Percentiles rank a stretch among this genome's conserved stretches.
Conservation (phyloP, 352 stramenopile species). For the Pseudoperonospora humuli region DNA sequence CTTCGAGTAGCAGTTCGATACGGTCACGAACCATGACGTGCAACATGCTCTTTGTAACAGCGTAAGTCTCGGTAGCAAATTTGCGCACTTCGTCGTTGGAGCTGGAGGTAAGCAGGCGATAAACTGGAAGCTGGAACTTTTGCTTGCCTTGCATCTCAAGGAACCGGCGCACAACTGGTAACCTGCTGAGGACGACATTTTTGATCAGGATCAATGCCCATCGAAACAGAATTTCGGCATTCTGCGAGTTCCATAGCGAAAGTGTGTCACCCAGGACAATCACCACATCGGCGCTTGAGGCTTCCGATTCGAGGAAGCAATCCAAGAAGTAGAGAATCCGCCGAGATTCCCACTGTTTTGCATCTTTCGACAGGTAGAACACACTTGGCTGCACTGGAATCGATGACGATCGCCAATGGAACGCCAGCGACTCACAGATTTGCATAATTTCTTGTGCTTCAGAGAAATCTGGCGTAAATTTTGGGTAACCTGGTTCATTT, state of each 20-base stretch:
- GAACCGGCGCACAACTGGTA: constrained; percentile 44
- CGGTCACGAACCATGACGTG: constrained; percentile 76
- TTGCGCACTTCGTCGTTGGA: constrained; percentile 26
- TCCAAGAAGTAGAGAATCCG: constrained; percentile 65
- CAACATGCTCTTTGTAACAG: constrained; percentile 33
- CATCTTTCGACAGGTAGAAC: constrained; percentile 49
- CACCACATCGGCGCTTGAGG: constrained; percentile 35
- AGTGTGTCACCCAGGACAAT: constrained; percentile 46
- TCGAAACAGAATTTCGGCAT: constrained; percentile 60
- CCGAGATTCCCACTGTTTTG: constrained; percentile 50
- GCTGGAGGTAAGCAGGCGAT: constrained; percentile 46
- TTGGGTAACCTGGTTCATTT: constrained; percentile 52
- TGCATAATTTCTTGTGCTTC: constrained; percentile 69
- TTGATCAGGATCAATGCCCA: constrained; percentile 62
- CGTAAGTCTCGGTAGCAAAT: constrained; percentile 43
- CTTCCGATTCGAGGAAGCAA: constrained; percentile 42
- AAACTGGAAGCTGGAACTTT: constrained; percentile 74
- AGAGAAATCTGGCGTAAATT: constrained; percentile 47
- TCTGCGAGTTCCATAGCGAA: constrained; percentile 43
- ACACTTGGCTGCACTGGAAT: constrained; percentile 52
- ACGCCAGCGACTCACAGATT: constrained; percentile 53
- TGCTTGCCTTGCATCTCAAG: constrained; percentile 69
- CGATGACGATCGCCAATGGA: constrained; percentile 47
- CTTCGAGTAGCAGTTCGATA: constrained; percentile 42
- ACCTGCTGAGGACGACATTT: constrained; percentile 39